These are phyloP conservation scores for Eucalyptus cloeziana DNA, from an alignment of 345 rosid species.

Conservation along the genomic window DNA sequence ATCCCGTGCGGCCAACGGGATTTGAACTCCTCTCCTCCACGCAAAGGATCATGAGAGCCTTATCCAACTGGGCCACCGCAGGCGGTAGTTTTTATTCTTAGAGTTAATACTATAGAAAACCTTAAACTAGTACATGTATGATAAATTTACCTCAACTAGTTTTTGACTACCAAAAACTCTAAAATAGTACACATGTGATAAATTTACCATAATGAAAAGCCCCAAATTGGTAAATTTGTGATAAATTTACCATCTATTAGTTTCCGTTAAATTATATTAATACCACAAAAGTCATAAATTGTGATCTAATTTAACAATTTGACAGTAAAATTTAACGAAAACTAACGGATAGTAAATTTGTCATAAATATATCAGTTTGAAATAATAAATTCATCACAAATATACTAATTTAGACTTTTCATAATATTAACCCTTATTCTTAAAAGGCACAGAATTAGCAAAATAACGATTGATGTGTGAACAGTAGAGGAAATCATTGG, in stretches of 20 bases:
- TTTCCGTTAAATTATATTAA: accelerated
- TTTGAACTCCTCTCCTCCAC: no score
- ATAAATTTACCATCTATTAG: accelerated
- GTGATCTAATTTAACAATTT: no score
- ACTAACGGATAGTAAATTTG: accelerated
- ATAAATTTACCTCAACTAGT: accelerated
- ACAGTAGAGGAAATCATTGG: no score
- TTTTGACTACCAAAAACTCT: accelerated
- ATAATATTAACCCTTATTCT: accelerated
- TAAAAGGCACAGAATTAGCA: background rate
- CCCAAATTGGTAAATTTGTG: no score
- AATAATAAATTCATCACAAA: accelerated
- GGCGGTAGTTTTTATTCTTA: no score
- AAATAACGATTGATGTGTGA: background rate
- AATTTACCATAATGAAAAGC: no score
- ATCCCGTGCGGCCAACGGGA: no score
- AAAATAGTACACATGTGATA: accelerated
- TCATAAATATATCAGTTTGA: accelerated
- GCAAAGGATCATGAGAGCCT: no score
- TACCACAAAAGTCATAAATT: background rate
- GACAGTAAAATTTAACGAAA: accelerated
- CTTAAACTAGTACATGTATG: accelerated
- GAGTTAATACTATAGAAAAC: no score
- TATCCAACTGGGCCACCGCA: no score
- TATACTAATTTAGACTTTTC: accelerated